These are phyloP conservation scores for Yamadazyma blattariae DNA, from an alignment of 1,139 yeast genomes.

Conservation along the genomic window DNA sequence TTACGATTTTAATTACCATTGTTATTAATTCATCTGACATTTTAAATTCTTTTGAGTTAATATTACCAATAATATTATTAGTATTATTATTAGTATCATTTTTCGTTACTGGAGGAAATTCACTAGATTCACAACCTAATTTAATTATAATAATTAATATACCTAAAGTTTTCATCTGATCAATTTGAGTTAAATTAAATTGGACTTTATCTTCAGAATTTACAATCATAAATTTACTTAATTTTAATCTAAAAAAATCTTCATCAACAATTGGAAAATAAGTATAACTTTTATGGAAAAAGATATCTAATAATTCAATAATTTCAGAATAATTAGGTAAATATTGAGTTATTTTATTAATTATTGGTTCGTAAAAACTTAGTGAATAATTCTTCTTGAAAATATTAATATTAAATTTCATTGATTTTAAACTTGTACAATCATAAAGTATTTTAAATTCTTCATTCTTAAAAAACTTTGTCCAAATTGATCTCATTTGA, in stretches of 20 bases:
- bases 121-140: constrained; percentile 1
- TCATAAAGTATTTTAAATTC: constrained; percentile 3
- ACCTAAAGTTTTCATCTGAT: constrained; percentile 2
- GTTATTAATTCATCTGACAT: neutral
- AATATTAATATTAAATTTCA: neutral
- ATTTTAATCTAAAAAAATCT: neutral
- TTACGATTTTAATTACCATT: constrained; percentile 1
- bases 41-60: too few relatives aligned
- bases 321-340: neutral
- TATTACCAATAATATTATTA: neutral
- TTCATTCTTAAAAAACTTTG: constrained; percentile 1
- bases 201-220: neutral
- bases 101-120: too few relatives aligned
- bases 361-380: neutral
- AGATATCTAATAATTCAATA: neutral
- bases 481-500: neutral
- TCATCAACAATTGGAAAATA: constrained; percentile 4
- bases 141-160: constrained; percentile 1
- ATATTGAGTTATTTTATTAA: neutral
- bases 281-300: constrained; percentile 1
- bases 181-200: neutral
- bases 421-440: constrained; percentile 1
- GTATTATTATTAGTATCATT: neutral
- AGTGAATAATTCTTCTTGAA: neutral
- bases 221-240: neutral